Conservation (phyloP, 2,329 filamentous ascomycete species). For the Arthroderma uncinatum region DNA sequence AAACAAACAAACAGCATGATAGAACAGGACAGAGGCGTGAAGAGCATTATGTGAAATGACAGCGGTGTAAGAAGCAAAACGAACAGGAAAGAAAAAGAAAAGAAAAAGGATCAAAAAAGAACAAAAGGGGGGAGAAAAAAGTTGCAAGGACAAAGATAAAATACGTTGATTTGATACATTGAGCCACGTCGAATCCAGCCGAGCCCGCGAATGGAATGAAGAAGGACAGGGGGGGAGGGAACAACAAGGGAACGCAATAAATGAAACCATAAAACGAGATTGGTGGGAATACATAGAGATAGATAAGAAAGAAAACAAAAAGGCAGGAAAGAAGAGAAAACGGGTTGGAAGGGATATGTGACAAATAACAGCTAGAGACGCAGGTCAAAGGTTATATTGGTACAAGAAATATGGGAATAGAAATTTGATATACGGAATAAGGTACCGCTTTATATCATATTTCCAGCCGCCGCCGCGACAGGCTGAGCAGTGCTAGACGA, state of each 20-base stretch:
- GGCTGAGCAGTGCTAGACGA: neutral
- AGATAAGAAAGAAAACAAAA: neutral
- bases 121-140: neutral
- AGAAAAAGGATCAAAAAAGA: neutral
- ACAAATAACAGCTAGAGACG: neutral
- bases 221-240: neutral
- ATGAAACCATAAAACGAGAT: neutral
- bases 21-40: neutral
- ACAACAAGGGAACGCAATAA: neutral
- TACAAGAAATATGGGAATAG: neutral
- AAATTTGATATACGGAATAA: constrained; percentile 1
- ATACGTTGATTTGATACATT: neutral
- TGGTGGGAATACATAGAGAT: constrained; percentile 5
- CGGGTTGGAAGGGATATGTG: neutral
- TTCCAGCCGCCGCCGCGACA: neutral
- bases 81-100: neutral
- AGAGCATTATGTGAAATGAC: neutral
- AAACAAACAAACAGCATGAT: neutral
- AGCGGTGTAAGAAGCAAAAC: neutral
- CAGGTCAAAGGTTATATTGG: constrained; percentile 3
- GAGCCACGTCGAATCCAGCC: neutral
- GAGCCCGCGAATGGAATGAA: constrained; percentile 2
- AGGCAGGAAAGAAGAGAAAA: neutral
- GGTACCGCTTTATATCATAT: constrained; percentile 2
- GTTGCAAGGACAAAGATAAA: neutral